Evolutionary conservation across 345 rosid genomes (phyloP).

Genomic region (Psidium friedrichsthalianum): DNA sequence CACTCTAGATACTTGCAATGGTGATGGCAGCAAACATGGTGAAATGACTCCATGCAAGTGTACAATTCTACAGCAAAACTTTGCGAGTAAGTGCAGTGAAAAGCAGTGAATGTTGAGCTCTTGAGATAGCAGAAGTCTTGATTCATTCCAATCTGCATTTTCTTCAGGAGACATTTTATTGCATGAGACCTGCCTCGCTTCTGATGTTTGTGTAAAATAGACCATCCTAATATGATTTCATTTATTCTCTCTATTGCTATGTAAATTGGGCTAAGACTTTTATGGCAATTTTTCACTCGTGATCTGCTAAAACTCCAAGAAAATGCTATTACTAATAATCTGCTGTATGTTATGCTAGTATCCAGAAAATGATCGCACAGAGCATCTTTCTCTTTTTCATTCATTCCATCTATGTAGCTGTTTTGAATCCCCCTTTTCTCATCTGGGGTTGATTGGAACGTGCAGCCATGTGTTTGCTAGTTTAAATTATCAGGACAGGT

Average conservation of each 20-base stretch:
- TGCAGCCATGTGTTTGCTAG: background rate
- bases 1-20: conserved; percentile 38
- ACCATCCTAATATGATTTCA: background rate
- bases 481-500: background rate
- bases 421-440: background rate
- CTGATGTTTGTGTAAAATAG: background rate
- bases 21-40: conserved; percentile 26
- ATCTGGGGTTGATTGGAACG: background rate
- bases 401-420: background rate
- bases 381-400: background rate
- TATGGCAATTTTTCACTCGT: background rate
- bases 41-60: conserved; percentile 34
- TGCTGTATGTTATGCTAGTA: background rate
- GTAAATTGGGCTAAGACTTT: background rate
- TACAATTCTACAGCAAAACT: conserved; percentile 54
- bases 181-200: background rate
- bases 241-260: background rate
- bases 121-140: background rate
- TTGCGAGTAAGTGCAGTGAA: conserved; percentile 40
- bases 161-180: background rate
- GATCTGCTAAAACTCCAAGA: background rate
- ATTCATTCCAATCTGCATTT: background rate
- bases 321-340: background rate
- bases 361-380: background rate
- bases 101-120: background rate